Percentiles rank a stretch among this genome's conserved stretches.
These are phyloP conservation scores for Panicum hallii DNA, from an alignment of 202 grass and related monocot species.

Conservation along the genomic window DNA sequence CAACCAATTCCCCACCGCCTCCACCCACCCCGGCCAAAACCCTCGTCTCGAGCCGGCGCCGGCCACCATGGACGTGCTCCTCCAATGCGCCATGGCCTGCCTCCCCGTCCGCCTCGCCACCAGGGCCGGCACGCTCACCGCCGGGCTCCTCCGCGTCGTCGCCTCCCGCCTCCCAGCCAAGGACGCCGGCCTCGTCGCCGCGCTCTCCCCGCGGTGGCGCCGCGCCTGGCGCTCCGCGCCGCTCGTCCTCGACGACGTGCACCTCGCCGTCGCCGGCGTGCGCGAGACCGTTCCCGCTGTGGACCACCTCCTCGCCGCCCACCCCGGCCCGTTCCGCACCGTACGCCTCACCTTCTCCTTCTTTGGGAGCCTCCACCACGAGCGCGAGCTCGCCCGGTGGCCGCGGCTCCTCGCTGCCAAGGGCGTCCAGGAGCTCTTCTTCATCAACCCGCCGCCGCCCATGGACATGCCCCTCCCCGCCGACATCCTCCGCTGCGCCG, in stretches of 20 bases:
- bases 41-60: not conserved
- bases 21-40: not conserved
- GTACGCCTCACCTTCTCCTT: conserved; percentile 6
- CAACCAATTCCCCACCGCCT: no score
- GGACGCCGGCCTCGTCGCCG: conserved; percentile 21
- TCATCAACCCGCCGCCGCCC: not conserved
- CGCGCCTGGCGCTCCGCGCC: conserved; percentile 28
- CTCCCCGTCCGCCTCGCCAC: not conserved
- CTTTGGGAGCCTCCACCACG: no score
- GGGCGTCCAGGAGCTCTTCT: not conserved
- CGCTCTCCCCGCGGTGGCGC: conserved; percentile 41
- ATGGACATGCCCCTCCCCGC: not conserved
- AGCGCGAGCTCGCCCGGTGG: not conserved
- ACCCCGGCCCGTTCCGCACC: conserved; percentile 37
- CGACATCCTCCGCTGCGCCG: not conserved
- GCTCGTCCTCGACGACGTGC: conserved; percentile 40
- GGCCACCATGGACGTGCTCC: not conserved
- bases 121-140: not conserved
- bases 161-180: conserved; percentile 42
- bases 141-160: conserved; percentile 24
- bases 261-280: not conserved
- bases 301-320: conserved; percentile 8
- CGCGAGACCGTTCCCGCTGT: not conserved
- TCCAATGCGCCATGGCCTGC: not conserved
- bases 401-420: not conserved